Evolutionary conservation across 2,329 filamentous ascomycete species (phyloP).

Genomic region (Ceratocystis cacaofunesta): DNA sequence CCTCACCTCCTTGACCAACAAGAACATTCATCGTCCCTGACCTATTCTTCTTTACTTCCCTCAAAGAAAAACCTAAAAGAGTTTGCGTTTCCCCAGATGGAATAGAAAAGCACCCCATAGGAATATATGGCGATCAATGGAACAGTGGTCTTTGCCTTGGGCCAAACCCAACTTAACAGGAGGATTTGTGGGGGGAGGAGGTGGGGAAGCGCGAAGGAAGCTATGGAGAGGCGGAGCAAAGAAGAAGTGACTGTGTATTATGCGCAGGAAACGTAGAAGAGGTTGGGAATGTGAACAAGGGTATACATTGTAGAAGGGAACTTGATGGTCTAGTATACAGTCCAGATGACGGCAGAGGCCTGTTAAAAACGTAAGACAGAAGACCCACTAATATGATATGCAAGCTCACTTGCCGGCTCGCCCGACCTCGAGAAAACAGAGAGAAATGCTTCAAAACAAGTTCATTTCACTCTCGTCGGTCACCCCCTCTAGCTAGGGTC

Average conservation of each 20-base stretch:
- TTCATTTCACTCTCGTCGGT: background rate
- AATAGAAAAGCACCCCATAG: background rate
- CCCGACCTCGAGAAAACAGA: background rate
- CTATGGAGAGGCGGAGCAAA: background rate
- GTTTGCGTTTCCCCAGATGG: background rate
- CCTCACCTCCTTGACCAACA: background rate
- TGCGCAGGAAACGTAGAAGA: background rate
- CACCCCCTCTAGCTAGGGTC: background rate
- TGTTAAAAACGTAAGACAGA: background rate
- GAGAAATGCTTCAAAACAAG: background rate
- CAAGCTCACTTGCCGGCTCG: background rate
- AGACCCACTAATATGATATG: background rate
- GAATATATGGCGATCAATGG: background rate
- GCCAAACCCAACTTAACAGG: background rate
- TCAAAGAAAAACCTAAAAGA: too few relatives aligned
- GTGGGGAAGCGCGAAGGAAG: background rate
- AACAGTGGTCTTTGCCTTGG: background rate
- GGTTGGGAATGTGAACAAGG: background rate
- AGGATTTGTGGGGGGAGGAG: slow-evolving; percentile 12
- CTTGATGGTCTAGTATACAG: background rate
- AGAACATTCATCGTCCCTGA: background rate
- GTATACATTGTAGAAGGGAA: background rate
- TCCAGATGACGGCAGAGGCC: background rate
- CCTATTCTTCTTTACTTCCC: background rate
- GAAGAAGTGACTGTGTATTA: background rate